Conservation (phyloP, 2,329 filamentous ascomycete genomes). For the Exophiala phaeomuriformis region DNA sequence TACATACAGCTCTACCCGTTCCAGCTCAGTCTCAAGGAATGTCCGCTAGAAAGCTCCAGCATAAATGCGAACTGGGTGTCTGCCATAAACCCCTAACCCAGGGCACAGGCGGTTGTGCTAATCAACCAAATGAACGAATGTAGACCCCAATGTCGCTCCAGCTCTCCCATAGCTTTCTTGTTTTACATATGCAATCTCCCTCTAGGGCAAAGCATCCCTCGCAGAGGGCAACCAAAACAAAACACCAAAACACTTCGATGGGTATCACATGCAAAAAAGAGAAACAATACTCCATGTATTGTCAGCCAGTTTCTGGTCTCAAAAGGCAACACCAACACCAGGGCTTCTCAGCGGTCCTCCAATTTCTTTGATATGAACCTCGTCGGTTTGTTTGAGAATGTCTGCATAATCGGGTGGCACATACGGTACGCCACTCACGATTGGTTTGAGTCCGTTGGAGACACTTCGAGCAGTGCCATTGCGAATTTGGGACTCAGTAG, state of each 20-base stretch:
- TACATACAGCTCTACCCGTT: no score
- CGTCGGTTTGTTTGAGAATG: conserved; percentile 8
- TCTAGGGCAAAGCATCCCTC: no score
- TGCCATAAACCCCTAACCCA: no score
- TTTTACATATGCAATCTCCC: no score
- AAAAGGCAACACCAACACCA: conserved; percentile 24
- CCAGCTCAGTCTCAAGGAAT: no score
- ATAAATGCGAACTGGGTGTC: no score
- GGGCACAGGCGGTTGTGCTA: no score
- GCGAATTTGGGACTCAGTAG: conserved; percentile 18
- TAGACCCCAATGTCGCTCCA: no score
- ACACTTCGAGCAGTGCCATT: conserved; percentile 18
- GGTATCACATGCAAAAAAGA: conserved; percentile 12
- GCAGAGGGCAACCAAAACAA: neutral
- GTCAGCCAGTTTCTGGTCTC: neutral
- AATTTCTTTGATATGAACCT: conserved; percentile 21
- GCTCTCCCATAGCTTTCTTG: no score
- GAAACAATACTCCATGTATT: neutral
- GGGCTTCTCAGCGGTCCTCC: conserved; percentile 22
- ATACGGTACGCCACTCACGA: conserved; percentile 18
- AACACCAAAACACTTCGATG: neutral
- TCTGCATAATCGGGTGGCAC: conserved; percentile 14
- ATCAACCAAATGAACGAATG: no score
- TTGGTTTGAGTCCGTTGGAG: conserved; percentile 15
- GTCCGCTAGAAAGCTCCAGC: no score